Evolutionary conservation across 371 early-diverging fungal species (phyloP).

Genomic region (Actinomucor elegans): DNA sequence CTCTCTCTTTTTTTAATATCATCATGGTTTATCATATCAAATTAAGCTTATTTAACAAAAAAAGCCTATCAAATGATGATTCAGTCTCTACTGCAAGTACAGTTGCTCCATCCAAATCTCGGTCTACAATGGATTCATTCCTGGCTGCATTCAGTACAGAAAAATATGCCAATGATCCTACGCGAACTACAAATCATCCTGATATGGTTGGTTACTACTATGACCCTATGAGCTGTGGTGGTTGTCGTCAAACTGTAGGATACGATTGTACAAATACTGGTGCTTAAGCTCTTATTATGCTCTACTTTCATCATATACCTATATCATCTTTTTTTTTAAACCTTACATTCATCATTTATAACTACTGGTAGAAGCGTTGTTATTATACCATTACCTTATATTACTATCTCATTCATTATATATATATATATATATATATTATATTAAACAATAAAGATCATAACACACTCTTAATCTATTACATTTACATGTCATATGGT

Average conservation of each 20-base stretch:
- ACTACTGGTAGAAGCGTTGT: too few relatives aligned
- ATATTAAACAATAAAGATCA: too few relatives aligned
- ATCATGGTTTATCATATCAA: not conserved
- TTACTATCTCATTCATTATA: too few relatives aligned
- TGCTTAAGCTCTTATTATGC: conserved; percentile 14
- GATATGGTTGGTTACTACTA: conserved; percentile 36
- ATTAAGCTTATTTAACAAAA: not conserved
- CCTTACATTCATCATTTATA: too few relatives aligned
- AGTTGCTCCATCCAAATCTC: conserved; percentile 11
- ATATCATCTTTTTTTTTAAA: too few relatives aligned
- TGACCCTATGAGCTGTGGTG: conserved; percentile 41
- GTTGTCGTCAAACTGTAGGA: conserved; percentile 5
- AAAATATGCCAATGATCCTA: conserved; percentile 36
- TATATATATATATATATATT: too few relatives aligned
- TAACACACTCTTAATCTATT: too few relatives aligned
- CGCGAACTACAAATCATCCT: conserved; percentile 36
- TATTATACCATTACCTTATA: too few relatives aligned
- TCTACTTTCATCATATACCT: too few relatives aligned
- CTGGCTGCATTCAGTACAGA: conserved; percentile 13
- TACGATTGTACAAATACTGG: conserved; percentile 31
- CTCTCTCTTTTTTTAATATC: not conserved
- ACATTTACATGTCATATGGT: too few relatives aligned
- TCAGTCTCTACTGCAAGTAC: conserved; percentile 12
- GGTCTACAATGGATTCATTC: conserved; percentile 4
- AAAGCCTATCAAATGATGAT: conserved; percentile 1